phyloP scores from a whole-genome alignment of 352 stramenopile genomes.

The Phytopythium kandeliae region DNA sequence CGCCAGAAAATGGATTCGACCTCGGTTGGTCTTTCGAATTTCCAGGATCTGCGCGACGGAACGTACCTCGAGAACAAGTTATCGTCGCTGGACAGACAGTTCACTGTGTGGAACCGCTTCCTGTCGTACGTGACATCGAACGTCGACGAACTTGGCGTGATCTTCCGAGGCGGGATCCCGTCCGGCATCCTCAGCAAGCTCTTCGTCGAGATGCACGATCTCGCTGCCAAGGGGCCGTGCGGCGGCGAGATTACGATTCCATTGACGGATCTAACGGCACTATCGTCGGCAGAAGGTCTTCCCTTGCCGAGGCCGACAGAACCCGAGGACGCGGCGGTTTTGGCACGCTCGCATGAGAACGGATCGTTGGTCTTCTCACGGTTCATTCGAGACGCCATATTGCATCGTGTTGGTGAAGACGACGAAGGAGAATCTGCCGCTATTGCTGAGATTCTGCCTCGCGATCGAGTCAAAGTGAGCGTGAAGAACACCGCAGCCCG shows the following conservation, averaged over 20 bases:
- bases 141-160: conserved; percentile 53
- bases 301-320: conserved; percentile 4
- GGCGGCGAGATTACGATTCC: conserved; percentile 49
- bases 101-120: conserved; percentile 45
- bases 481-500: conserved; percentile 55
- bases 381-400: conserved; percentile 27
- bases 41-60: conserved; percentile 49
- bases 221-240: conserved; percentile 62
- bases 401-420: conserved; percentile 4
- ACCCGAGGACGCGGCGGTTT: conserved; percentile 4
- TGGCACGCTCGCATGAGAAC: conserved; percentile 44
- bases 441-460: conserved; percentile 15
- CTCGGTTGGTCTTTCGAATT: conserved; percentile 41
- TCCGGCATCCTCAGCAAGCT: conserved; percentile 46
- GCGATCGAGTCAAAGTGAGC: conserved; percentile 47
- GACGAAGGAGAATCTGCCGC: too few relatives aligned
- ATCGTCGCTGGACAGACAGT: conserved; percentile 39
- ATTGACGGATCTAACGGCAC: conserved; percentile 35
- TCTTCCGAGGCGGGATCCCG: conserved; percentile 50
- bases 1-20: conserved; percentile 65
- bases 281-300: conserved; percentile 17
- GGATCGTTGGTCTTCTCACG: conserved; percentile 51
- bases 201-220: conserved; percentile 47
- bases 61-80: conserved; percentile 57
- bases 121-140: conserved; percentile 53